Base-by-base conservation (phyloP, 768 basidiomycete species). In the Serendipita sp. region DNA sequence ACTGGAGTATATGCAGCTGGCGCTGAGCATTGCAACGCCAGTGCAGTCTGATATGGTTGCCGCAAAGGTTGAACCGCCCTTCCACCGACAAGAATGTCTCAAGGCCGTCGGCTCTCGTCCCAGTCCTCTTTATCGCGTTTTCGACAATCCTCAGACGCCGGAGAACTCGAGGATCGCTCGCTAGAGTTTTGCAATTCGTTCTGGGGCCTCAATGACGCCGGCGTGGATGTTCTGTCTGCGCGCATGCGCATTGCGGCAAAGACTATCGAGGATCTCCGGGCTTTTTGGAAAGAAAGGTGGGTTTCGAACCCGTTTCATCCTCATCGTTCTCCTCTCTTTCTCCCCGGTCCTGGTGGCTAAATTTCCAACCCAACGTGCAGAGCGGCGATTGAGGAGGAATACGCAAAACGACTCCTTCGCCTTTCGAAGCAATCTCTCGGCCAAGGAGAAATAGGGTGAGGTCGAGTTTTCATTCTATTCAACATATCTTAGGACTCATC, bases 151-250 rank as follows among this genome's bases (percentile, higher is more conserved):
- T 22, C 63, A 16, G 33, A 51, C 16, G 66, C 67, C 31, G 64
- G 50, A 13, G 75, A 78, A 41, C 69, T 74, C 30, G 67, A 72
- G 3, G 69, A 71, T 66, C 78, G 81, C 63, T 82, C 83, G 9
- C 73, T 84, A 68, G 91, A 96, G 74, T 97, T 93, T 74, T 98
- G 94, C 73, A 99, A 98, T 74, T 82, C 91, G 1, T 98, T 98
- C 75, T 98, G 96, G 96, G 91, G 91, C 11, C 67, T 79, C 20
- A 81, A 78, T 30, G 92, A 96, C 76, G 86, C 80, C 42, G 93
- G 93, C 16, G 91, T 90, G 65, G 90, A 95, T 68, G 90, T 94
- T 48, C 77, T 97, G 33, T 88, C 90, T 71, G 86, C 91, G 33
- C 81, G 91, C 65, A 88, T 95, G 84, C 79, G 91, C 7, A 90